These are phyloP conservation scores for Gossypium aridum DNA, from an alignment of 441 rosid species.

Conservation along the genomic window DNA sequence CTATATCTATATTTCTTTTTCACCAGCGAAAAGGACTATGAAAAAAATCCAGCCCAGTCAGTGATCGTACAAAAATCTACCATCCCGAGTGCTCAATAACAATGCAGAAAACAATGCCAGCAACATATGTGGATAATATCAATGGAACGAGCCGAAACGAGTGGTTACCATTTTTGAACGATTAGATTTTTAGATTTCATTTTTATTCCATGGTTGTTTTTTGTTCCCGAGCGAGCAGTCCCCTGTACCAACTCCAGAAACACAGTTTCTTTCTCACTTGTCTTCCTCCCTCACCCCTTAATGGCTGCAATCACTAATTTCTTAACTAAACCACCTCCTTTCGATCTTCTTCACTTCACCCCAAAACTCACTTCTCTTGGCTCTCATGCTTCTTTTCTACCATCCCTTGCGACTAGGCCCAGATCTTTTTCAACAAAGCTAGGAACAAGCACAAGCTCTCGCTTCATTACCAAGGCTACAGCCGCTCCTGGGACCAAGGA, in stretches of 20 bases:
- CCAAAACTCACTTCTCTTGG: conserved; percentile 16
- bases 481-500: conserved; percentile 39
- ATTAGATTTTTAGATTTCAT: background rate
- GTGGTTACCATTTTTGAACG: background rate
- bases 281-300: background rate
- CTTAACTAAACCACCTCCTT: conserved; percentile 35
- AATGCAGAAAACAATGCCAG: background rate
- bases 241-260: background rate
- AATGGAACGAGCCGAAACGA: background rate
- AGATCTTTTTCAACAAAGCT: conserved; percentile 1
- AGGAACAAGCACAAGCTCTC: background rate
- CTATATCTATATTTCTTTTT: background rate
- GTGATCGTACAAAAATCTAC: background rate
- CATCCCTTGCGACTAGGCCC: conserved; percentile 12
- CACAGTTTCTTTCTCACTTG: background rate
- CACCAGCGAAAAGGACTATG: background rate
- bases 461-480: conserved; percentile 29
- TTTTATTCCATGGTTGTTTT: background rate
- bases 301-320: conserved; percentile 14
- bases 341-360: conserved; percentile 18
- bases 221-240: background rate
- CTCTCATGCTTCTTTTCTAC: conserved; percentile 20
- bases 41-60: background rate
- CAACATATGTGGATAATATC: background rate
- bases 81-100: background rate